These are phyloP conservation scores for Lasiodiplodia gonubiensis DNA, from an alignment of 2,329 filamentous ascomycete species.

Conservation along the genomic window DNA sequence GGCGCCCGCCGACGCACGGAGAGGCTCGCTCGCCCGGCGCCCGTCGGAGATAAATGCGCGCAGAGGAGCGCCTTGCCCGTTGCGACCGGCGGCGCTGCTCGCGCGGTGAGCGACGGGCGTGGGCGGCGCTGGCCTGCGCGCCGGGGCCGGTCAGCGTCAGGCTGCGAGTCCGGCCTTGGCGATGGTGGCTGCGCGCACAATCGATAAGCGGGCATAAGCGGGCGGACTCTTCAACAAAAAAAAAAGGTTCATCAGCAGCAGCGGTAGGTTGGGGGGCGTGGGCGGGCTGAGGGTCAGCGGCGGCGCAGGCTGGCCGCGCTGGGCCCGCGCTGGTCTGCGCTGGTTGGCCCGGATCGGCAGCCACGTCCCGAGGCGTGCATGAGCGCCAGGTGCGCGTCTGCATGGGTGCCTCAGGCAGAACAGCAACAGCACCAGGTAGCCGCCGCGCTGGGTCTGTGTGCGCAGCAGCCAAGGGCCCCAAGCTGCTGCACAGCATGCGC, in stretches of 20 bases:
- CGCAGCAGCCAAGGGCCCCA: conserved; percentile 14
- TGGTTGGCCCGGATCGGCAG: conserved; percentile 19
- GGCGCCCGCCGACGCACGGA: conserved; percentile 22
- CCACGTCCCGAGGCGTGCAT: conserved; percentile 24
- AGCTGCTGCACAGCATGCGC: conserved; percentile 24
- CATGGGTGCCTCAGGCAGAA: conserved; percentile 21
- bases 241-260: background rate
- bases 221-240: conserved; percentile 19
- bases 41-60: conserved; percentile 27
- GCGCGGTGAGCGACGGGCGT: background rate
- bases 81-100: background rate
- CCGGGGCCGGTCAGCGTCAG: background rate
- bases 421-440: background rate
- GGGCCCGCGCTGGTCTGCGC: background rate
- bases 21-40: conserved; percentile 13
- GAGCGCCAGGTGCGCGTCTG: conserved; percentile 5
- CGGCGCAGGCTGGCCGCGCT: conserved; percentile 1
- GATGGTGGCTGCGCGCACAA: conserved; percentile 21
- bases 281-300: conserved; percentile 8
- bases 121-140: background rate
- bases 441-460: conserved; percentile 23
- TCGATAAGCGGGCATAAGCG: conserved; percentile 12
- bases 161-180: conserved; percentile 11
- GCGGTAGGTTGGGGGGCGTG: background rate
- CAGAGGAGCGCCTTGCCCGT: conserved; percentile 21